A percentile compares a stretch with the other conserved stretches of the same genome.
Evolutionary conservation across 202 grass and related monocot genomes (phyloP).

Genomic region (Zoysia matrella): DNA sequence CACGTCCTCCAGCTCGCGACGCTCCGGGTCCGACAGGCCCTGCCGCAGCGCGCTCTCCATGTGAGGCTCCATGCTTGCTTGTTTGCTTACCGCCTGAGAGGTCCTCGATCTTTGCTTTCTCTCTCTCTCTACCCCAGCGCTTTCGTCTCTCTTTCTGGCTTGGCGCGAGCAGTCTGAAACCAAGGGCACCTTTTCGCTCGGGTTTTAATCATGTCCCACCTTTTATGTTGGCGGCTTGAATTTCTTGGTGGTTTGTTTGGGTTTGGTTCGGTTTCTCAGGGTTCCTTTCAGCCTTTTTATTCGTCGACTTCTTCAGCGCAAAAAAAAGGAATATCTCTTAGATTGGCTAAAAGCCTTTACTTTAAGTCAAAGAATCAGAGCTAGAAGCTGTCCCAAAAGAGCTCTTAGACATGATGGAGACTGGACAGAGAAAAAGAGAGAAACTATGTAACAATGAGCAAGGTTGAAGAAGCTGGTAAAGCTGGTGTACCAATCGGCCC

Average conservation of each 20-base stretch:
- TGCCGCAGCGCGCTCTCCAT: slow-evolving; percentile 52
- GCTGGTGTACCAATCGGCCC: too few species aligned
- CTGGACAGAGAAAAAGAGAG: too few species aligned
- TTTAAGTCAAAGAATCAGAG: too few species aligned
- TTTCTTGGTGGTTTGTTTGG: slow-evolving; percentile 19
- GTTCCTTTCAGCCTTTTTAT: too few species aligned
- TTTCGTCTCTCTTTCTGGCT: not conserved
- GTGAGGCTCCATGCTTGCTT: slow-evolving; percentile 54
- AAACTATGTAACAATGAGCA: too few species aligned
- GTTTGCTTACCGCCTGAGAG: not conserved
- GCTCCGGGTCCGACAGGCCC: slow-evolving; percentile 55
- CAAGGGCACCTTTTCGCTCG: slow-evolving; percentile 1
- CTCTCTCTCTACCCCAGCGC: not conserved
- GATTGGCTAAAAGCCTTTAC: too few species aligned
- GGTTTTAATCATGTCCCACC: slow-evolving; percentile 19
- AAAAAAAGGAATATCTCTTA: too few species aligned
- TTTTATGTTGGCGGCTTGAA: slow-evolving; percentile 46
- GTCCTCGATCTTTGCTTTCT: not conserved
- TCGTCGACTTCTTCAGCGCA: too few species aligned
- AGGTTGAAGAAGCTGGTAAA: too few species aligned
- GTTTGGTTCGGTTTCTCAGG: not conserved
- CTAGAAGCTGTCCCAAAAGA: too few species aligned
- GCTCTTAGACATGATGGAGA: too few species aligned
- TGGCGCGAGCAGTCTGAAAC: not conserved
- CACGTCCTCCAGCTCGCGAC: slow-evolving; percentile 47